Conservation (phyloP, 495 filamentous ascomycete genomes). For the Cenococcum geophilum region DNA sequence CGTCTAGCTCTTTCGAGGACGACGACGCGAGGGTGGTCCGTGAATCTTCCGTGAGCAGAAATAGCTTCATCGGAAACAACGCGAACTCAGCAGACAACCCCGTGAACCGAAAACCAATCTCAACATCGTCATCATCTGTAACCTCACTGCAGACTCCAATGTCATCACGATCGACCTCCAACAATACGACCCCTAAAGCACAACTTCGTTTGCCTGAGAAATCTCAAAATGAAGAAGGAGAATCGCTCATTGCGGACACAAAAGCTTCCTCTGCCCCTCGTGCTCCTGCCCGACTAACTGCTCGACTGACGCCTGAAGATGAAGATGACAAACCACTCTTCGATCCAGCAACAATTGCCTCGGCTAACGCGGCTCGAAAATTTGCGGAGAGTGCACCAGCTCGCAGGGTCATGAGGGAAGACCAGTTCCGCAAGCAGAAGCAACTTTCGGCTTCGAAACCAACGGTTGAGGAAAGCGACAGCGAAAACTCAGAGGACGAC, state of each 20-base stretch:
- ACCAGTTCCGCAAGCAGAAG: constrained; percentile 20
- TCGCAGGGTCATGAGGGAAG: constrained; percentile 15
- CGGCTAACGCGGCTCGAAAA: constrained; percentile 2
- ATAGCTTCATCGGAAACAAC: constrained; percentile 1
- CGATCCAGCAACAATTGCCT: background rate
- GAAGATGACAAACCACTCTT: background rate
- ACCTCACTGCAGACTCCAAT: constrained; percentile 21
- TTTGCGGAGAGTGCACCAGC: background rate
- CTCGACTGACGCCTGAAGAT: background rate
- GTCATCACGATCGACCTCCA: constrained; percentile 21
- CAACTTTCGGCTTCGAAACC: constrained; percentile 9
- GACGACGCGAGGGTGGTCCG: constrained; percentile 23
- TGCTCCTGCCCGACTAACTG: too few species aligned
- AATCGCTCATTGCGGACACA: too few species aligned
- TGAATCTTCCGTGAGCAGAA: constrained; percentile 14
- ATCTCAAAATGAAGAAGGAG: too few species aligned
- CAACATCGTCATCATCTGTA: constrained; percentile 14
- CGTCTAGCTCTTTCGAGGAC: constrained; percentile 19
- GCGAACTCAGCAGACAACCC: constrained; percentile 2
- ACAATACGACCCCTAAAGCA: constrained; percentile 21
- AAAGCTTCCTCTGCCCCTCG: too few species aligned
- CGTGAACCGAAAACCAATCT: constrained; percentile 1
- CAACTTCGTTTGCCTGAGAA: background rate
- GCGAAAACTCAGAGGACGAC: constrained; percentile 41
- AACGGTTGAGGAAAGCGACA: constrained; percentile 12